Conservation (phyloP, 495 filamentous ascomycete genomes). For the Parathielavia hyrcaniae region DNA sequence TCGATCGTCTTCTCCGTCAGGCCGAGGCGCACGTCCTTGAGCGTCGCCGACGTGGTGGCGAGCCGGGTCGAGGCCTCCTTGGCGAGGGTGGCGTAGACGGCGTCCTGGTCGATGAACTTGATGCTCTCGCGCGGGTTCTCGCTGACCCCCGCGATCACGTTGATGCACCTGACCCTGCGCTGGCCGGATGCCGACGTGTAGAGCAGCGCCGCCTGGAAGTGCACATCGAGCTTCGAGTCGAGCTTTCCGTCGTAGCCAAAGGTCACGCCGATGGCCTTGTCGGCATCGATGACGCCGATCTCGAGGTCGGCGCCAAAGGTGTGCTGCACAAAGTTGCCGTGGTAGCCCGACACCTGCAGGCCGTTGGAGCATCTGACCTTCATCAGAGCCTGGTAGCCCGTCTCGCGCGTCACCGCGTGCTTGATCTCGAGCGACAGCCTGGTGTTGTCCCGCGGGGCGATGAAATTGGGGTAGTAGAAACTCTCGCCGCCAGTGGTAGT, state of each 20-base stretch:
- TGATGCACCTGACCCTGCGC: slow-evolving; percentile 84
- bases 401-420: slow-evolving; percentile 84
- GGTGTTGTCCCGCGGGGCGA: slow-evolving; percentile 72
- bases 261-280: slow-evolving; percentile 85
- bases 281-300: slow-evolving; percentile 85
- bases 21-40: slow-evolving; percentile 81
- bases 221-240: slow-evolving; percentile 89
- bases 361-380: slow-evolving; percentile 98
- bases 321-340: slow-evolving; percentile 94
- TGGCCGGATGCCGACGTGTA: slow-evolving; percentile 91
- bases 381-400: slow-evolving; percentile 94
- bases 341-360: slow-evolving; percentile 86
- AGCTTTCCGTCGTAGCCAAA: slow-evolving; percentile 98
- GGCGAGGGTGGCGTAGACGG: slow-evolving; percentile 77
- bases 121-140: slow-evolving; percentile 77
- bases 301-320: slow-evolving; percentile 93
- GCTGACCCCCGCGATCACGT: slow-evolving; percentile 85
- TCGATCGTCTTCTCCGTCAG: slow-evolving; percentile 92
- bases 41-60: slow-evolving; percentile 55
- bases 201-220: slow-evolving; percentile 92
- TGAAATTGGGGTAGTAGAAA: slow-evolving; percentile 95
- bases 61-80: slow-evolving; percentile 87
- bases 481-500: slow-evolving; percentile 83
- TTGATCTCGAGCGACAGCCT: slow-evolving; percentile 81
- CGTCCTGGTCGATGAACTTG: slow-evolving; percentile 92